Evolutionary conservation across 345 rosid genomes (phyloP), one percentile per base, ranked within the genome.

Genomic region (Linum tenue): DNA sequence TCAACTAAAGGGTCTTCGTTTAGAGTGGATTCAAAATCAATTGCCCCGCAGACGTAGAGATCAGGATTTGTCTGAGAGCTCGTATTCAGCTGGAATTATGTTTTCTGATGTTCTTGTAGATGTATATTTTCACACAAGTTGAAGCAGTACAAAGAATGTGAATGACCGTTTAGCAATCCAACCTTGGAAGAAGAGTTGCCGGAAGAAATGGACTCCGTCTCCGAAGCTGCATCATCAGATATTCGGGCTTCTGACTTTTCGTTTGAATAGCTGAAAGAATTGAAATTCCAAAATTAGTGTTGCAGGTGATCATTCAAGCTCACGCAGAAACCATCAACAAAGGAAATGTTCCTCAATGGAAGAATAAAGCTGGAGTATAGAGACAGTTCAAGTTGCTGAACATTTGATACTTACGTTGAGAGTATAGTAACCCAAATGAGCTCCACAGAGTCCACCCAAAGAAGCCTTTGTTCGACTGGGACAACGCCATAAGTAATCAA

Each of bases 401-500:
- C 39, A 56, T 68, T 6, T 48, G 64, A 71, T 71, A 70, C 91
- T 73, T 73, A 89, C 92, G 88, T 89, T 1, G 96, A 92, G 51
- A 92, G 82, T 73, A 87, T 86, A 51, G 95, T 87, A 59, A 92
- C 98, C 95, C 96, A 89, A 71, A 92, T 84, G 77, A 92, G 95
- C 75, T 92, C 96, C 63, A 92, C 79, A 44, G 91, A 92, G 60
- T 89, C 98, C 59, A 92, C 95, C 98, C 98, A 92, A 66, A 92
- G 95, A 78, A 92, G 96, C 79, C 96, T 81, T 70, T 92, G 95
- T 17, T 87, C 96, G 56, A 89, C 73, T 66, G 91, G 96, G 67
- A 92, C 75, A 17, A 89, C 70, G 38, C 96, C 91, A 59, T 86
- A 89, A 0, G 98, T 92, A 68, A 89, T 79, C 70, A 92, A 70